These are phyloP conservation scores for Physcomitrellopsis africana DNA, from an alignment of 225 moss, liverwort and hornwort species.

Conservation along the genomic window DNA sequence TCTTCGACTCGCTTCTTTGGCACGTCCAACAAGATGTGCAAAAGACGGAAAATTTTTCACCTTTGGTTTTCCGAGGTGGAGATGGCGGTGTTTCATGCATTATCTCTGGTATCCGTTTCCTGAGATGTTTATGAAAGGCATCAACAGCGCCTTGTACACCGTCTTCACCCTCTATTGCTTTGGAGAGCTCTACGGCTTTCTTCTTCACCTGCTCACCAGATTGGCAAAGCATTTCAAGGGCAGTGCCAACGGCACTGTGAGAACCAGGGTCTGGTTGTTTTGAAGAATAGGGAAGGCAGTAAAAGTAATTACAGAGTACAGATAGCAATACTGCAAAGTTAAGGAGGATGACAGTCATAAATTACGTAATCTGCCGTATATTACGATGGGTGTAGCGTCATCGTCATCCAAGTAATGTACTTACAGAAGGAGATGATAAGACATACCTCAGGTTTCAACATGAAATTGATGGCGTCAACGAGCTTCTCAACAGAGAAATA, in stretches of 20 bases:
- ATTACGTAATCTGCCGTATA: too few species aligned
- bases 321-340: too few species aligned
- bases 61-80: background rate
- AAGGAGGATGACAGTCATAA: too few species aligned
- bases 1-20: background rate
- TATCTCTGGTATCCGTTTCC: slow-evolving; percentile 26
- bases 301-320: too few species aligned
- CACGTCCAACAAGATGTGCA: slow-evolving; percentile 25
- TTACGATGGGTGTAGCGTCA: too few species aligned
- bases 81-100: slow-evolving; percentile 21
- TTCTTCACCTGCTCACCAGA: slow-evolving; percentile 56
- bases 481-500: slow-evolving; percentile 62
- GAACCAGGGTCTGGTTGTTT: too few species aligned
- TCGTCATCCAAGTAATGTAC: too few species aligned
- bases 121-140: slow-evolving; percentile 67
- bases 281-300: too few species aligned
- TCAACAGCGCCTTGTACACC: slow-evolving; percentile 69
- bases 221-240: too few species aligned
- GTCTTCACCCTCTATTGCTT: slow-evolving; percentile 61
- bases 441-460: slow-evolving; percentile 66
- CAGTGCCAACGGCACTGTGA: too few species aligned
- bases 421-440: background rate
- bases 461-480: slow-evolving; percentile 67
- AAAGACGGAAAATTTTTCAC: slow-evolving; percentile 6
- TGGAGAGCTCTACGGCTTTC: slow-evolving; percentile 43